phyloP scores from a whole-genome alignment of 2,329 filamentous ascomycete species.

The Colletotrichum graminicola region DNA sequence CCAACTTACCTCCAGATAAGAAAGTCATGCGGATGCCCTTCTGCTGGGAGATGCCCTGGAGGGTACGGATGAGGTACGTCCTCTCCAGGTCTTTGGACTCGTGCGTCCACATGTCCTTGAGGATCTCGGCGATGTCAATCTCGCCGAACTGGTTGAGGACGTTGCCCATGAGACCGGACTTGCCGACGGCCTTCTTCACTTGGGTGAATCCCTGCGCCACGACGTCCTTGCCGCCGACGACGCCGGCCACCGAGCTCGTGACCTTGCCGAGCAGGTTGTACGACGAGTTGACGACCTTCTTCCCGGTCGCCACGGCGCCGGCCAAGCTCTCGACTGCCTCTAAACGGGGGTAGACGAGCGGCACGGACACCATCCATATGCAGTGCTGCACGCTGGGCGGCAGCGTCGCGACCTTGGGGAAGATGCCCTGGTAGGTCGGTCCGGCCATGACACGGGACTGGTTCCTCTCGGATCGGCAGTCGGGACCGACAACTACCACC shows the following conservation, averaged over 20 bases:
- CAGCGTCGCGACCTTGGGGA: slow-evolving; percentile 92
- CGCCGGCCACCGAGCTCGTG: slow-evolving; percentile 92
- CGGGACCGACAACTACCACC: slow-evolving; percentile 88
- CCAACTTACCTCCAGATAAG: slow-evolving; percentile 80
- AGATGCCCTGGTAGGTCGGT: slow-evolving; percentile 95
- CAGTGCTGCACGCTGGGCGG: slow-evolving; percentile 96
- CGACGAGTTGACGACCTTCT: slow-evolving; percentile 95
- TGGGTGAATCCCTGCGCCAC: slow-evolving; percentile 93
- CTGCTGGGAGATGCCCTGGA: slow-evolving; percentile 95
- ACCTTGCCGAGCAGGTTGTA: slow-evolving; percentile 98
- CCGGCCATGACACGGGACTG: slow-evolving; percentile 94
- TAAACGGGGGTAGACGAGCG: slow-evolving; percentile 88
- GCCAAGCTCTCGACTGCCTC: slow-evolving; percentile 93
- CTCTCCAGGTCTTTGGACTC: slow-evolving; percentile 97
- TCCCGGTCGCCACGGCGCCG: slow-evolving; percentile 91
- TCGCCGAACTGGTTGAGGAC: slow-evolving; percentile 97
- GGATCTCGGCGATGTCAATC: slow-evolving; percentile 91
- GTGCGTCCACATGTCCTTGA: slow-evolving; percentile 98
- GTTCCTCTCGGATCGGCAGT: slow-evolving; percentile 92
- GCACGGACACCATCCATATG: slow-evolving; percentile 94
- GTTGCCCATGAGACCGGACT: slow-evolving; percentile 93
- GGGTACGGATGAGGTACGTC: slow-evolving; percentile 94
- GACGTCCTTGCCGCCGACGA: slow-evolving; percentile 93
- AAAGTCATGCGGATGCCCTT: slow-evolving; percentile 98
- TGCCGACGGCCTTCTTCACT: slow-evolving; percentile 96